Evolutionary conservation across 1,284 basidiomycete genomes (phyloP).

Genomic region (Tilletia walkeri): DNA sequence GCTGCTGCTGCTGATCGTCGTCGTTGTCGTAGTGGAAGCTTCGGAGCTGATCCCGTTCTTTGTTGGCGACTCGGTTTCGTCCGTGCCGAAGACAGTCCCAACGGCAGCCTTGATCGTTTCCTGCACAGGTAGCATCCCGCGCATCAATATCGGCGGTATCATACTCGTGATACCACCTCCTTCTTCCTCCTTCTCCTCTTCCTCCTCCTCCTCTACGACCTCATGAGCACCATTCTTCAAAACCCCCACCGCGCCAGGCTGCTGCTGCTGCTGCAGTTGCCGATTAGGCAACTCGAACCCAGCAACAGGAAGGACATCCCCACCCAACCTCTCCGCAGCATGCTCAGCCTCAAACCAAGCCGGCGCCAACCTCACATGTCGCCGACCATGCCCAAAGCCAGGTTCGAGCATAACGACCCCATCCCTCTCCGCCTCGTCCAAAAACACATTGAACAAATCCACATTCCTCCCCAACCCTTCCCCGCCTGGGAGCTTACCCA

Average conservation of each 20-base stretch:
- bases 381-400: constrained; percentile 30
- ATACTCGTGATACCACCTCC: too few species aligned
- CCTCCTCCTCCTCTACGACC: too few species aligned
- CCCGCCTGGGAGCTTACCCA: constrained; percentile 21
- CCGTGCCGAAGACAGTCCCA: too few species aligned
- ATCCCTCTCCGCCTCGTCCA: constrained; percentile 30
- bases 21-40: constrained; percentile 3
- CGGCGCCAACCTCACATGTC: constrained; percentile 32
- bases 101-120: too few species aligned
- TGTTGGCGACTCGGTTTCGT: too few species aligned
- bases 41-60: background rate
- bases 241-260: background rate
- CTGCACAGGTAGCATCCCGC: too few species aligned
- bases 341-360: constrained; percentile 22
- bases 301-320: constrained; percentile 12
- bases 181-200: too few species aligned
- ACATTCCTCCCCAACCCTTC: constrained; percentile 20
- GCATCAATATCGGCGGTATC: too few species aligned
- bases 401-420: constrained; percentile 37
- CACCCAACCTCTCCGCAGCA: constrained; percentile 21
- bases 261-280: background rate
- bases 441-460: constrained; percentile 30
- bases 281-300: constrained; percentile 14
- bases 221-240: too few species aligned
- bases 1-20: constrained; percentile 2